Evolutionary conservation across 208 protist genomes (phyloP), one percentile per base, ranked within the genome.

Genomic region (Leishmania turanica): DNA sequence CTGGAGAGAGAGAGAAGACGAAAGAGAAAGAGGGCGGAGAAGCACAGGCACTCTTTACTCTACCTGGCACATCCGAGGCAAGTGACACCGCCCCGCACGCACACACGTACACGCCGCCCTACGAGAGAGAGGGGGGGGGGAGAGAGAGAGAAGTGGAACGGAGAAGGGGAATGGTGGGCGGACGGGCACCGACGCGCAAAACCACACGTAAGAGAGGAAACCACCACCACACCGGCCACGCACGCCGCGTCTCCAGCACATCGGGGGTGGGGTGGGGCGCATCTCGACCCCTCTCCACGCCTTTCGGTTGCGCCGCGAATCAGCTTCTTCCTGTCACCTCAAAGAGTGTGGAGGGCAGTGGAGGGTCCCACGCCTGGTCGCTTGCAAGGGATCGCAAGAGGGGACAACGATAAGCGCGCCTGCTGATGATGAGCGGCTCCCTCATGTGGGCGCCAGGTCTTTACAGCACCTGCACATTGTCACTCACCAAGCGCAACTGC

Each of bases 401-500:
- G 70, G 27, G 21, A 68, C 37, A 42, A 64, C 47, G 42, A 64
- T 75, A 49, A 6, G 17, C 58, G n/a, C 40, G 13, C 17, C 65
- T 70, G 60, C 9, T 51, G 11, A 37, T 37, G 71, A 42, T 40
- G 17, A 13, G n/a, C 19, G 40, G 34, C 42, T 56, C 66, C 45
- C 53, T 65, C 78, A 45, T 9, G 19, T 58, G 42, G n/a, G 31
- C 58, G 13, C 2, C 69, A 42, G 31, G 37, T 73, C 60, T 62
- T 56, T 85, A 94, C 66, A 86, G 62, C n/a, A 97, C 87, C 13
- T 83, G 58, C 65, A 91, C 87, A 64, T 81, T 82, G 27, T 96
- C 91, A 15, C 92, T 86, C 17, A 85, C 51, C 8, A 97, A 85
- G 31, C 83, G 77, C 2, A 75, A 77, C 73, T 93, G 88, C 54